Evolutionary conservation across 2,329 filamentous ascomycete genomes (phyloP).

Genomic region (Clonostachys rosea): DNA sequence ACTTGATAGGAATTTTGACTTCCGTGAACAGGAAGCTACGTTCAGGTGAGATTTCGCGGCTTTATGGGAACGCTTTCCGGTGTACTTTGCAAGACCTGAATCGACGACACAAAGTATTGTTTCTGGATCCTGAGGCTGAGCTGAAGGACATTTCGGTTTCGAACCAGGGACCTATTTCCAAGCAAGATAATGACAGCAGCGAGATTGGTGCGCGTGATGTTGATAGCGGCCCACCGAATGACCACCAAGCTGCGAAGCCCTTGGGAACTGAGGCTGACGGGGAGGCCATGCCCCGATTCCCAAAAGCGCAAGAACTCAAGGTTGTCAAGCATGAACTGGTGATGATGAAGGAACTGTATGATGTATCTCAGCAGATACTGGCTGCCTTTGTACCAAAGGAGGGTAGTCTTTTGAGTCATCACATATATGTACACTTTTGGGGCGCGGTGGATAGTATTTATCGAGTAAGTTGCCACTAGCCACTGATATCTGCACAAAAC

Average conservation of each 20-base stretch:
- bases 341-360: background rate
- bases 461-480: conserved; percentile 5
- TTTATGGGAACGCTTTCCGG: background rate
- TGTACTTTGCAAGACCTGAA: background rate
- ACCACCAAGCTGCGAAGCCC: no score
- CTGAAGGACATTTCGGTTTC: no score
- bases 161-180: no score
- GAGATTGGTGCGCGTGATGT: no score
- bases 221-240: no score
- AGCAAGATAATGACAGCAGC: no score
- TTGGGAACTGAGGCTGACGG: background rate
- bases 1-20: background rate
- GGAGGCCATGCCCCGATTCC: background rate
- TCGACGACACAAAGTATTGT: background rate
- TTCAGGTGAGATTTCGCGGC: background rate
- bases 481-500: conserved; percentile 1
- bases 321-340: background rate
- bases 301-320: background rate
- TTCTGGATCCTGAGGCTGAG: background rate
- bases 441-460: conserved; percentile 9
- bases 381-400: conserved; percentile 2
- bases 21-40: background rate
- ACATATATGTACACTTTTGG: conserved; percentile 10
- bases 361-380: conserved; percentile 1
- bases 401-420: conserved; percentile 3